Evolutionary conservation across 2,329 filamentous ascomycete genomes (phyloP).

Genomic region (Hymenoscyphus infarciens): DNA sequence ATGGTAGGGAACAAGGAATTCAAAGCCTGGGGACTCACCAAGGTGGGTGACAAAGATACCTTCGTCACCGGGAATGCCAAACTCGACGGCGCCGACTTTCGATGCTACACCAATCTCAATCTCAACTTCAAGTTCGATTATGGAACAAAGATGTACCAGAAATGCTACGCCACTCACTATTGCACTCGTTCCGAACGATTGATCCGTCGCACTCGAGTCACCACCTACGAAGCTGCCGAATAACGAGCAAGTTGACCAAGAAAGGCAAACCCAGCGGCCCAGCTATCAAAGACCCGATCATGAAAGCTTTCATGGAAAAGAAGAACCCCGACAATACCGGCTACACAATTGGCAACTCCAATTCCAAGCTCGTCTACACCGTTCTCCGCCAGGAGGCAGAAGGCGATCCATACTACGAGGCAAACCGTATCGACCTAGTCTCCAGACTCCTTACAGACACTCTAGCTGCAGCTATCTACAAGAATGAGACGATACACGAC

Average conservation of each 20-base stretch:
- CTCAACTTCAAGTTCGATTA: not conserved
- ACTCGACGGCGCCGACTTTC: conserved; percentile 2
- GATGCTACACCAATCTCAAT: conserved; percentile 2
- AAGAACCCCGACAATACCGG: not conserved
- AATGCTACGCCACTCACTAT: conserved; percentile 6
- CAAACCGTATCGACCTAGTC: not conserved
- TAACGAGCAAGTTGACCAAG: not conserved
- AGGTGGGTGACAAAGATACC: conserved; percentile 2
- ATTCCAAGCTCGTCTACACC: not conserved
- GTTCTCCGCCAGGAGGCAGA: not conserved
- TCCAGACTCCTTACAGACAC: not conserved
- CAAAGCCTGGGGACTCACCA: not conserved
- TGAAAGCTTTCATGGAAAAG: not conserved
- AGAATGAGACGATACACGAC: not conserved
- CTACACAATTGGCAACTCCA: conserved; percentile 1
- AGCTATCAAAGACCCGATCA: not conserved
- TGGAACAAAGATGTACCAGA: conserved; percentile 3
- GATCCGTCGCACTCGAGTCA: conserved; percentile 6
- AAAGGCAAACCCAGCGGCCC: not conserved
- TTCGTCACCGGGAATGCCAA: not conserved
- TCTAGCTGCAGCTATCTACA: not conserved
- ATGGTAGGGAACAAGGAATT: not conserved
- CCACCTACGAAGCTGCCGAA: not conserved
- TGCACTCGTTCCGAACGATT: conserved; percentile 4
- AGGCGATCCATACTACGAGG: conserved; percentile 8